Conservation (phyloP, 176 grass and related monocot genomes). For the Bolboschoenus planiculmis region DNA sequence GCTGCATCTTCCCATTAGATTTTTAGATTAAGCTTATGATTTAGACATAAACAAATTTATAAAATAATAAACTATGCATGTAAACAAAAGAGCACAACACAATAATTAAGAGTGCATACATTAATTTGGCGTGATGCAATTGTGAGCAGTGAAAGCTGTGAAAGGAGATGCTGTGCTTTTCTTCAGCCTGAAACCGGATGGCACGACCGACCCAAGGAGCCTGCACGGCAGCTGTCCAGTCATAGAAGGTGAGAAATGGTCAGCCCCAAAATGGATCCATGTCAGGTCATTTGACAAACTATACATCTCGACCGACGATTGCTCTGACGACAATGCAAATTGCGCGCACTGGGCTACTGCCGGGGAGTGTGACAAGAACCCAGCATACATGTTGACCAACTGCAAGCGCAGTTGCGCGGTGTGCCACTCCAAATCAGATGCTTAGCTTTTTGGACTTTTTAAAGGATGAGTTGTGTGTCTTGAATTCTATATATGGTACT, state of each 20-base stretch:
- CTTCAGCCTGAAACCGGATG: conserved; percentile 38
- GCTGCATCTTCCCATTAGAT: neutral
- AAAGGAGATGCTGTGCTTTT: conserved; percentile 41
- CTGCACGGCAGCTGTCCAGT: conserved; percentile 38
- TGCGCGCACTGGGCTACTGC: conserved; percentile 27
- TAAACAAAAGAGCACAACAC: neutral
- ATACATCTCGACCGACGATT: conserved; percentile 12
- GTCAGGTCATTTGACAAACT: conserved; percentile 29
- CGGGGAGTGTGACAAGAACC: conserved; percentile 29
- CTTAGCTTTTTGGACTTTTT: neutral
- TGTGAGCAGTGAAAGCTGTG: conserved; percentile 31
- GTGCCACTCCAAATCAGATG: neutral
- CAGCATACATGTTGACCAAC: conserved; percentile 1
- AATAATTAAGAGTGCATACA: neutral
- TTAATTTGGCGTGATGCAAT: neutral
- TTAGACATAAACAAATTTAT: neutral
- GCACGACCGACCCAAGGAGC: conserved; percentile 29
- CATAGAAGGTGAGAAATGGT: conserved; percentile 55
- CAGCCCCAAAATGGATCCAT: conserved; percentile 49
- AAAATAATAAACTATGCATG: neutral
- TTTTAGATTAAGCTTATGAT: neutral
- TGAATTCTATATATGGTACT: neutral
- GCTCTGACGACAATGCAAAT: conserved; percentile 28
- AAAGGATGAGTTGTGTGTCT: neutral
- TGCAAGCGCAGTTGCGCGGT: conserved; percentile 5